Base-by-base conservation (phyloP, 306 rosid genomes). In the Acacia melanoxylon region DNA sequence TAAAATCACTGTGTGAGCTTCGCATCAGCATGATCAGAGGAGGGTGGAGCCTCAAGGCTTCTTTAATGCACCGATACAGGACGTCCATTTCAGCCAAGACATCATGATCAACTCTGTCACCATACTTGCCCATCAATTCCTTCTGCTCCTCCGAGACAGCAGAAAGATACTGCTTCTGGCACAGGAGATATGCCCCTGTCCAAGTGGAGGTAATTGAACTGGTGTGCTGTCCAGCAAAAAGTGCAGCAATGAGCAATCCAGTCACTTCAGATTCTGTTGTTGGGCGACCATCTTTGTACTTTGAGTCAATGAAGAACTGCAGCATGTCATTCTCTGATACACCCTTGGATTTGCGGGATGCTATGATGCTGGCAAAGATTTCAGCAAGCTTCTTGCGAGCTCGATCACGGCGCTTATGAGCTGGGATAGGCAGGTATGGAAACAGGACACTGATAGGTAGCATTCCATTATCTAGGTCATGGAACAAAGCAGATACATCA, bases 181-280 rank as follows among this genome's bases (percentile, higher is more conserved):
- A 72, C 56, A 95, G 86, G 82, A 95, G 96, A 82, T 92, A 93
- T 33, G 98, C 97, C 33, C 99, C 99, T 0, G 99, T 93, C 99
- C 98, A 95, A 85, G 97, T 91, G 61, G 99, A 95, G 79, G 99
- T 93, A 80, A 95, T 93, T 5, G 99, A 95, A 75, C 99, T 95
- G 9, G 98, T 95, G 85, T 95, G 99, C 83, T 95, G 99, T 12
- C 99, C 95, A 15, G 95, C 95, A 79, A 91, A 91, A 63, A 91
- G 93, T 48, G 95, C 95, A 22, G 95, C 95, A 72, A 95, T 95
- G 81, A 95, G 96, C 84, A 95, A 83, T 56, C 99, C 99, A 8
- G 99, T 95, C 83, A 93, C 92, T 89, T 95, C 99, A 11, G 86
- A 11, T 41, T 95, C 99, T 16, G 96, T 93, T 42, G 99, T 95